Evolutionary conservation across 2,329 filamentous ascomycete species (phyloP).

Genomic region (Elsinoe fawcettii): DNA sequence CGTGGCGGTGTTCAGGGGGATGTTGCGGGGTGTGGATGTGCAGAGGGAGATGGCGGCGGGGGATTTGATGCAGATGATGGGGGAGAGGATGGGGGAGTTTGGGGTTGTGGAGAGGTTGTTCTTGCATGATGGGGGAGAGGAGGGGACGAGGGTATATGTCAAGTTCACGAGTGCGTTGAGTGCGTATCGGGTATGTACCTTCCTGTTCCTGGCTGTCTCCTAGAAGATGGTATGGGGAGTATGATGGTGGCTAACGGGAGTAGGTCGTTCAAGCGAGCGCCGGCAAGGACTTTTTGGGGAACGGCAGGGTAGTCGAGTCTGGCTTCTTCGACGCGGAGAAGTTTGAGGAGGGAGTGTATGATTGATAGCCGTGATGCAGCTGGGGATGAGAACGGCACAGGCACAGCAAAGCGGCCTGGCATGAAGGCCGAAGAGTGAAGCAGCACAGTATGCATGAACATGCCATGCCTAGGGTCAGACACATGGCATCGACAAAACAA

Average conservation of each 20-base stretch:
- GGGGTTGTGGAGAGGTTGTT: slow-evolving; percentile 35
- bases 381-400: neutral
- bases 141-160: slow-evolving; percentile 61
- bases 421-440: neutral
- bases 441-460: neutral
- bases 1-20: slow-evolving; percentile 73
- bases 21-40: slow-evolving; percentile 80
- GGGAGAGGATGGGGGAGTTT: slow-evolving; percentile 73
- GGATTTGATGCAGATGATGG: slow-evolving; percentile 82
- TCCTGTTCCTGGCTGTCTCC: neutral
- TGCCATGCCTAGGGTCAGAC: neutral
- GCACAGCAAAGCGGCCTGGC: neutral
- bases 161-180: slow-evolving; percentile 83
- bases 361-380: slow-evolving; percentile 20
- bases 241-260: slow-evolving; percentile 16
- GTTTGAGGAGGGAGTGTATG: slow-evolving; percentile 63
- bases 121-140: slow-evolving; percentile 48
- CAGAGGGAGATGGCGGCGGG: slow-evolving; percentile 65
- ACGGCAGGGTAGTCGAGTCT: slow-evolving; percentile 59
- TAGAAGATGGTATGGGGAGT: neutral
- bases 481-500: neutral
- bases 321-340: slow-evolving; percentile 74
- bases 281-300: slow-evolving; percentile 81
- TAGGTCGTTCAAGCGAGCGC: slow-evolving; percentile 85
- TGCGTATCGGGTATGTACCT: slow-evolving; percentile 63